Base-by-base conservation (phyloP, 352 stramenopile genomes). In the Pythium chondricola region DNA sequence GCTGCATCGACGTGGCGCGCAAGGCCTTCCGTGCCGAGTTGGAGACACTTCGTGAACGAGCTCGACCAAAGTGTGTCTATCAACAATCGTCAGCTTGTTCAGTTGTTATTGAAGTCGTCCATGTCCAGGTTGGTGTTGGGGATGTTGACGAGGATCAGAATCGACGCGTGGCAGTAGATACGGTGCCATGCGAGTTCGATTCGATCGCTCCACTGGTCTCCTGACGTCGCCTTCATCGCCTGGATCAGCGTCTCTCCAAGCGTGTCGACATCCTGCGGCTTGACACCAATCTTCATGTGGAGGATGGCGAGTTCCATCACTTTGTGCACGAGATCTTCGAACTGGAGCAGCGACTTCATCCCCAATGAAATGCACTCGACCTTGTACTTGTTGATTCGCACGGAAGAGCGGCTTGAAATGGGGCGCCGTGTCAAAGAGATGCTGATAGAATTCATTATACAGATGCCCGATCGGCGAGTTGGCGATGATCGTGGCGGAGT, bases 221-320 rank as follows among this genome's bases (percentile, higher is more conserved):
- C 63, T 8, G 70, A 81, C 4, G 70, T 85, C 17, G 64, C 36
- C 16, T 64, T 69, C 74, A 86, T 87, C 2, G 68, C 68, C 44
- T 83, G 69, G 18, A 84, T 75, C 11, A 84, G 58, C 14, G 72
- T 67, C 35, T 82, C 61, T 13, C 75, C 70, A 0, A 87, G 56
- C 10, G 73, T 67, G 33, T 84, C 70, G 39, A 87, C 83, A 46
- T 87, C 72, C 11, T 81, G 61, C 24, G 69, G 66, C 31, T 79
- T 74, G n/a, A 87, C 68, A 21, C 75, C 70, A 35, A 84, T 83
- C 44, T 84, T 81, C 46, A 83, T 65, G 61, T 86, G 74, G 16
- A 83, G 55, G 17, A 82, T 61, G 18, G 74, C 61, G 16, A 84
- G 49, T 22, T 74, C 63, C 52, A 83, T 67, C 18, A 84, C 72